Evolutionary conservation across 768 basidiomycete species (phyloP).

Genomic region (Termitomyces sp.): DNA sequence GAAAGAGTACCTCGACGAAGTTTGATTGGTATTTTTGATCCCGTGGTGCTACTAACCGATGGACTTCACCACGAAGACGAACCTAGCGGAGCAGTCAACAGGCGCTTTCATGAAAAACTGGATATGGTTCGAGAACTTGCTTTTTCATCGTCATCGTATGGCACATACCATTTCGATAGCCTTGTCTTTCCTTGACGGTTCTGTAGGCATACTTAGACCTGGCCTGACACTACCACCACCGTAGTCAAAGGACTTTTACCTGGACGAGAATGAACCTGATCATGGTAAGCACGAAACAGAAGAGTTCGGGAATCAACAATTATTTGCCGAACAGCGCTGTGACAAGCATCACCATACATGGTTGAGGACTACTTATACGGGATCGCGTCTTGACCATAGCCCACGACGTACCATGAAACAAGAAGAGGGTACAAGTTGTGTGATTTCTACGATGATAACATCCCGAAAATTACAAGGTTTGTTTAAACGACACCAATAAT

Average conservation of each 20-base stretch:
- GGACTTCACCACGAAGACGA: conserved; percentile 92
- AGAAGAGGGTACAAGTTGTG: no score
- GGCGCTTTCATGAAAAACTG: neutral
- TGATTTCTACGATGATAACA: neutral
- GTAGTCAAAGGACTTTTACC: conserved; percentile 41
- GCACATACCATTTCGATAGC: conserved; percentile 97
- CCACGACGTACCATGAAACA: no score
- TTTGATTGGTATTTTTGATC: conserved; percentile 99
- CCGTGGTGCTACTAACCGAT: conserved; percentile 90
- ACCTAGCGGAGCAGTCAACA: conserved; percentile 48
- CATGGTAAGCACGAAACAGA: conserved; percentile 46
- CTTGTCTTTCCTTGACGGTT: conserved; percentile 98
- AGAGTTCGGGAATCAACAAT: neutral
- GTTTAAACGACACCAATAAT: conserved; percentile 29
- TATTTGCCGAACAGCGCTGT: conserved; percentile 11
- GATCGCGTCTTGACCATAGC: no score
- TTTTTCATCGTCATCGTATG: conserved; percentile 99
- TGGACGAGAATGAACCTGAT: conserved; percentile 98
- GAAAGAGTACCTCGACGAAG: conserved; percentile 86
- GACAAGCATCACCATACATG: conserved; percentile 14
- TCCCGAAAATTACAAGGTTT: neutral
- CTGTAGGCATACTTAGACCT: conserved; percentile 35
- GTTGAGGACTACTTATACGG: no score
- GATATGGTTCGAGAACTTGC: conserved; percentile 31
- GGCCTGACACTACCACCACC: neutral